Percentiles rank a stretch among this genome's conserved stretches.
These are phyloP conservation scores for Dactylellina drechsleri DNA, from an alignment of 2,329 filamentous ascomycete genomes.

Conservation along the genomic window DNA sequence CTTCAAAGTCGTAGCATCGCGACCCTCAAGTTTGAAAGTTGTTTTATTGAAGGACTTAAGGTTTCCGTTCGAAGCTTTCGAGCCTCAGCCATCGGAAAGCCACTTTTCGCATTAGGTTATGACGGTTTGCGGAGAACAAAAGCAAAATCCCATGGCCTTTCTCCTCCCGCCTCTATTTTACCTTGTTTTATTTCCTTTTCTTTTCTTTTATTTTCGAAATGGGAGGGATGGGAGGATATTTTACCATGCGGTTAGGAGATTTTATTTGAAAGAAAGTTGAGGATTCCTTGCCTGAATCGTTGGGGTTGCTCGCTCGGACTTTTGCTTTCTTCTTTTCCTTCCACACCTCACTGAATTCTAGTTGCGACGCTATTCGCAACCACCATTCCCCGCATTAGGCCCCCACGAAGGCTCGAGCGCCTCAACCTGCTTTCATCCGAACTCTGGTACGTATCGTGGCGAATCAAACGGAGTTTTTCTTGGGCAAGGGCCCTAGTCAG, in stretches of 20 bases:
- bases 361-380: conserved; percentile 26
- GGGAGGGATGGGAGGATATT: neutral
- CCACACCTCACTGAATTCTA: neutral
- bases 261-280: conserved; percentile 27
- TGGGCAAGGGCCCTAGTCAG: conserved; percentile 30
- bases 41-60: neutral
- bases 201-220: neutral
- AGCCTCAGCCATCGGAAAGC: conserved; percentile 11
- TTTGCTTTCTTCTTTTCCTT: conserved; percentile 5
- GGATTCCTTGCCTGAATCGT: conserved; percentile 3
- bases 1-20: conserved; percentile 1
- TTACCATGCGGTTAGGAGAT: conserved; percentile 20
- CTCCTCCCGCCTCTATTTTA: neutral
- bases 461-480: conserved; percentile 51
- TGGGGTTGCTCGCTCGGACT: conserved; percentile 9
- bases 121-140: conserved; percentile 35
- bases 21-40: conserved; percentile 1
- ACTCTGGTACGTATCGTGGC: conserved; percentile 37
- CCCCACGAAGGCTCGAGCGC: conserved; percentile 31
- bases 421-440: conserved; percentile 47
- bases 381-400: conserved; percentile 38
- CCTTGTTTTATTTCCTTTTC: conserved; percentile 18
- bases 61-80: neutral
- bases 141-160: conserved; percentile 28
- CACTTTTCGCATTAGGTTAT: conserved; percentile 39